Evolutionary conservation across 805 yeast species (phyloP).

Genomic region (Wickerhamomyces kurtzmanii): DNA sequence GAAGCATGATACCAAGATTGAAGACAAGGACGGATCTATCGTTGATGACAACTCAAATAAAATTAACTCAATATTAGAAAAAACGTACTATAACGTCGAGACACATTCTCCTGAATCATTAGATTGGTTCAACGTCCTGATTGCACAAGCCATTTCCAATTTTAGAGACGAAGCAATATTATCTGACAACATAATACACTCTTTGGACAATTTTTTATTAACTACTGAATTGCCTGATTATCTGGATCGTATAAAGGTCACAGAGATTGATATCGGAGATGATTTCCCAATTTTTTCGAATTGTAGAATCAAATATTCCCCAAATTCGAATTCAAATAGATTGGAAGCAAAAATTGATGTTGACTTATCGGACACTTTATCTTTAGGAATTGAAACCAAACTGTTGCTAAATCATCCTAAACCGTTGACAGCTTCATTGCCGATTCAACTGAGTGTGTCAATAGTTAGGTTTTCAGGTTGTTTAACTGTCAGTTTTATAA

Average conservation of each 20-base stretch:
- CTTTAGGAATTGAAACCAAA: conserved; percentile 78
- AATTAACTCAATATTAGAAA: conserved; percentile 58
- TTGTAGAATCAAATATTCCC: conserved; percentile 66
- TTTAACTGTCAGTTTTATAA: conserved; percentile 61
- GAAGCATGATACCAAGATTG: conserved; percentile 12
- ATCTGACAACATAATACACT: conserved; percentile 76
- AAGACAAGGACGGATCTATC: conserved; percentile 16
- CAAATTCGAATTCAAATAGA: conserved; percentile 34
- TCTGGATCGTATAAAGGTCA: conserved; percentile 65
- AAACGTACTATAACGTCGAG: conserved; percentile 85
- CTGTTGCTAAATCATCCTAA: conserved; percentile 74
- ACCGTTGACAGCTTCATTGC: conserved; percentile 77
- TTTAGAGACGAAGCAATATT: conserved; percentile 81
- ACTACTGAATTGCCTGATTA: conserved; percentile 66
- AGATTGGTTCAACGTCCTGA: conserved; percentile 93
- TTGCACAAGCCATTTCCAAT: conserved; percentile 86
- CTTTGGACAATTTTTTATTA: conserved; percentile 56
- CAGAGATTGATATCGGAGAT: conserved; percentile 88
- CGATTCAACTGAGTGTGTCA: conserved; percentile 77
- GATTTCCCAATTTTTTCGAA: conserved; percentile 94
- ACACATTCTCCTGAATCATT: conserved; percentile 83
- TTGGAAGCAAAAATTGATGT: conserved; percentile 87
- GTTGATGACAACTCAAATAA: conserved; percentile 22
- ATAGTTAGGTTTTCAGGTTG: conserved; percentile 89
- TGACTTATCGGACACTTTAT: conserved; percentile 77